Base-by-base conservation (phyloP, 805 yeast genomes). In the Monosporozyma aerobia region DNA sequence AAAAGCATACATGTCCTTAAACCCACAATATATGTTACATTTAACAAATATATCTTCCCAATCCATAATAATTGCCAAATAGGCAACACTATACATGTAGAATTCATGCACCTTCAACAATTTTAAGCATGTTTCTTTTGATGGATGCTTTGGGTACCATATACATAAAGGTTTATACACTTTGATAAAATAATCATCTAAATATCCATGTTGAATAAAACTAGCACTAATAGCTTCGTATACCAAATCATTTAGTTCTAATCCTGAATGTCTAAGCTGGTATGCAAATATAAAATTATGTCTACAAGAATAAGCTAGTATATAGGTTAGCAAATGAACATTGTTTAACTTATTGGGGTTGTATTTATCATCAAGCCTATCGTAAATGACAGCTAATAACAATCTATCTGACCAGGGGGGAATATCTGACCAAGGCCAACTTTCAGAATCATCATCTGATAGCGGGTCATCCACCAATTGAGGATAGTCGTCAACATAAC, bases 121-220 rank as follows among this genome's bases (percentile, higher is more conserved):
- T 33, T 49, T 33, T 23, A 32, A 10, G 43, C 51, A 49, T 14
- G 35, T 49, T 32, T 49, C 47, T 7, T 43, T 41, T 6, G 30
- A 29, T 16, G 51, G 47, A 25, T 19, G 32, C 6, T 49, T 30
- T 32, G 51, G 47, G 33, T 49, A 49, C 46, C 46, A 49, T 5
- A 49, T 49, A 49, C 29, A 3, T 11, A 25, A 2, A 1, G 51
- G 47, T 11, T 27, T 16, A 5, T 49, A 7, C 19, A 16, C n/a
- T 23, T 19, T 32, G 7, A 49, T 33, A 10, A 43, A 9, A 30
- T 22, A 2, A 49, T 49, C 47, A 2, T 41, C 40, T 33, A 49
- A 49, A 43, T 43, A 49, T 25, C 46, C 46, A 25, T 6, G 6
- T 8, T 11, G 9, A 6, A 44, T 44, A 44, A 44, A 44, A 23